These are phyloP conservation scores for Apiospora rasikravindrae DNA, from an alignment of 2,329 filamentous ascomycete species.

Conservation along the genomic window DNA sequence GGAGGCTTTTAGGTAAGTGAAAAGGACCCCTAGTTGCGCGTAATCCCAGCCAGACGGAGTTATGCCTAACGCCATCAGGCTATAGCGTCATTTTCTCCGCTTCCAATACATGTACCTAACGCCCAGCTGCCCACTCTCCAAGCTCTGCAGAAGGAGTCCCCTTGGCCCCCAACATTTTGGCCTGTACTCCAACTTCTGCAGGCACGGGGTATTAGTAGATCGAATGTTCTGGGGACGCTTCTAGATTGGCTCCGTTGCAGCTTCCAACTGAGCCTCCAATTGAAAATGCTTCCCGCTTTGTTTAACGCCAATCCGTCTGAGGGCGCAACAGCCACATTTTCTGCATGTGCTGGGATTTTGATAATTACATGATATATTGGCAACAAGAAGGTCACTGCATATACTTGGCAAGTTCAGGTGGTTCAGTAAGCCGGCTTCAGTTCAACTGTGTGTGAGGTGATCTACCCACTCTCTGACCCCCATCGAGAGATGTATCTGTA, in stretches of 20 bases:
- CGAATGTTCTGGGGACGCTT: not conserved
- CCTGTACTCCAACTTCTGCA: constrained; percentile 16
- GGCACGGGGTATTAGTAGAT: not conserved
- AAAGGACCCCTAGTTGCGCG: not conserved
- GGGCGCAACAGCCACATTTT: not conserved
- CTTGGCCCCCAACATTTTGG: not conserved
- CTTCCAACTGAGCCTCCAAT: not conserved
- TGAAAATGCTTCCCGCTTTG: not conserved
- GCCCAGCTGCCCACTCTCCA: not conserved
- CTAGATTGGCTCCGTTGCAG: not conserved
- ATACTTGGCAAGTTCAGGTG: not conserved
- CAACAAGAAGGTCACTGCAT: not conserved
- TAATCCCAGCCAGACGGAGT: not conserved
- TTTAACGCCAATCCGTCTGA: not conserved
- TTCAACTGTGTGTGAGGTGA: not conserved
- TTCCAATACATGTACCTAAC: too few relatives aligned
- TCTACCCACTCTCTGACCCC: not conserved
- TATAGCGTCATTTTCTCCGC: constrained; percentile 13
- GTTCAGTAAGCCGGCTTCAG: not conserved
- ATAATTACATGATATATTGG: not conserved
- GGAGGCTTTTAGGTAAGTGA: not conserved
- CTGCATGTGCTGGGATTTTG: not conserved
- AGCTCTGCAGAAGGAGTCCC: not conserved
- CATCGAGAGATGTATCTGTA: not conserved
- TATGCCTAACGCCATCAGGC: not conserved